Conservation (phyloP, 768 basidiomycete species). For the Macrolepiota fuliginosa region DNA sequence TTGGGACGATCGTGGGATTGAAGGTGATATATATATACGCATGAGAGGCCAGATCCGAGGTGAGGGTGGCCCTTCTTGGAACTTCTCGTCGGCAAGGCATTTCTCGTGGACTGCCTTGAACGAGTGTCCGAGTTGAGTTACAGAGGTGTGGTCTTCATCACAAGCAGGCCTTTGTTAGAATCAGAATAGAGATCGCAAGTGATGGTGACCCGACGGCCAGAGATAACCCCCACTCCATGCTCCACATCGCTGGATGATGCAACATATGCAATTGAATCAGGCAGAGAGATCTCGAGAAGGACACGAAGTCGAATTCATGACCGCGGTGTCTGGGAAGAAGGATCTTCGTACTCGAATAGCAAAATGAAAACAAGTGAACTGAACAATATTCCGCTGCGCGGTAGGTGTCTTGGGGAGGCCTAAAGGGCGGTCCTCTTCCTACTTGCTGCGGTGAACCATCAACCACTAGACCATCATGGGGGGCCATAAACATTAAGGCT, state of each 20-base stretch:
- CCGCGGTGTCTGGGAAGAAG: constrained; percentile 29
- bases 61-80: constrained; percentile 12
- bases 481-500: too few species aligned
- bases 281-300: background rate
- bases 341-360: constrained; percentile 39
- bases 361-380: constrained; percentile 47
- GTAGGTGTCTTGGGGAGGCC: constrained; percentile 46
- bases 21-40: constrained; percentile 30
- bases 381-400: constrained; percentile 39
- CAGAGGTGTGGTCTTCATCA: background rate
- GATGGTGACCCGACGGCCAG: constrained; percentile 37
- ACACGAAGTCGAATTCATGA: background rate
- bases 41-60: constrained; percentile 31
- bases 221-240: constrained; percentile 34
- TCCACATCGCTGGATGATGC: constrained; percentile 38
- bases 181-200: constrained; percentile 39
- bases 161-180: background rate
- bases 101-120: constrained; percentile 7
- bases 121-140: constrained; percentile 1
- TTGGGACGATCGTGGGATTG: background rate
- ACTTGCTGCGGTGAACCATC: too few species aligned
- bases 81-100: background rate
- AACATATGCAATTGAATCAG: constrained; percentile 31
- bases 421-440: constrained; percentile 38
- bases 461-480: too few species aligned